A percentile compares a stretch with the other conserved stretches of the same genome.
Conservation (phyloP, 2,329 filamentous ascomycete species). For the Cadophora gregata region DNA sequence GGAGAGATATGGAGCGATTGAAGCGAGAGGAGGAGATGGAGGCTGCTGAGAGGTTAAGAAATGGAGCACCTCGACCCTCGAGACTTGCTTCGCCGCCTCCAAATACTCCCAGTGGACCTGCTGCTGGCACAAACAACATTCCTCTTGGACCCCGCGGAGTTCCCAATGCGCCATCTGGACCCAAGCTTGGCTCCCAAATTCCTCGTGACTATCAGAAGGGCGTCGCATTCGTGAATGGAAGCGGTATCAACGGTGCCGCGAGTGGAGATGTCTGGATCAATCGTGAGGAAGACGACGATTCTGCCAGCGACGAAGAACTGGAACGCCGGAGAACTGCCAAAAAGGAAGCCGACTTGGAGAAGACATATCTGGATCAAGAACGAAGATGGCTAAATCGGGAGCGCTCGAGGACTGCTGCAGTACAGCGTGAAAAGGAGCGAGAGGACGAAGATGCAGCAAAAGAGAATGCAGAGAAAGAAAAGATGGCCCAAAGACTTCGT, state of each 20-base stretch:
- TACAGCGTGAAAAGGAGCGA: conserved; percentile 83
- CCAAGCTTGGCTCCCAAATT: conserved; percentile 67
- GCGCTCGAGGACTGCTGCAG: conserved; percentile 78
- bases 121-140: conserved; percentile 72
- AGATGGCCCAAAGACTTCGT: conserved; percentile 72
- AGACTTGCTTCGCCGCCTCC: conserved; percentile 73
- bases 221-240: conserved; percentile 82
- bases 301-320: conserved; percentile 86
- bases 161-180: conserved; percentile 76
- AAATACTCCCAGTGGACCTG: conserved; percentile 61
- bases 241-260: conserved; percentile 64
- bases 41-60: conserved; percentile 78
- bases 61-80: conserved; percentile 66
- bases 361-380: conserved; percentile 83
- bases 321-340: conserved; percentile 74
- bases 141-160: conserved; percentile 76
- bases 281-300: conserved; percentile 83
- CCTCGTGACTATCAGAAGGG: conserved; percentile 78
- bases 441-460: conserved; percentile 77
- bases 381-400: conserved; percentile 92
- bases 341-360: conserved; percentile 77
- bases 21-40: conserved; percentile 92
- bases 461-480: conserved; percentile 66
- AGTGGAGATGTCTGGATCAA: conserved; percentile 56
- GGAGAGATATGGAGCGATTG: conserved; percentile 85